Percentiles rank a stretch among this genome's conserved stretches.
phyloP scores from a whole-genome alignment of 176 grass and related monocot genomes.

The Canna indica region DNA sequence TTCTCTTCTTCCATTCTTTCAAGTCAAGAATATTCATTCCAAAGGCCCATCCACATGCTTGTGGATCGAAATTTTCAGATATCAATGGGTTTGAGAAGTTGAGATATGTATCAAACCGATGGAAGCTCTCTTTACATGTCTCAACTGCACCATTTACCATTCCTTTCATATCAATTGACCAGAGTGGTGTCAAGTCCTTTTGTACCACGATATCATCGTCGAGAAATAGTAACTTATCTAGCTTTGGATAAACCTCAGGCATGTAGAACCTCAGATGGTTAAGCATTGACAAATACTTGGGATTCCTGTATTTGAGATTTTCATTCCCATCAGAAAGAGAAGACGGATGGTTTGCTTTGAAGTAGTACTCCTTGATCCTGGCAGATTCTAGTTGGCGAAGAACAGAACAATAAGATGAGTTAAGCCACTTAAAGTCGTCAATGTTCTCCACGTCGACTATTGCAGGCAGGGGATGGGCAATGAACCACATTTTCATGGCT shows the following conservation, averaged over 20 bases:
- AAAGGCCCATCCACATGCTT: constrained; percentile 95
- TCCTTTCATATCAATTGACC: constrained; percentile 72
- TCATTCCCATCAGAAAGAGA: constrained; percentile 80
- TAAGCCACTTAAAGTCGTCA: constrained; percentile 94
- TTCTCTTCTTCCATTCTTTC: constrained; percentile 77
- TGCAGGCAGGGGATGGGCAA: constrained; percentile 37
- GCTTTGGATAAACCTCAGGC: constrained; percentile 90
- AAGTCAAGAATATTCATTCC: constrained; percentile 98
- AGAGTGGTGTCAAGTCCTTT: constrained; percentile 75
- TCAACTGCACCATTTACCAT: constrained; percentile 98
- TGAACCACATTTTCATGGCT: constrained; percentile 97
- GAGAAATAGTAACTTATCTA: constrained; percentile 91
- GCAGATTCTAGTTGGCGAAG: constrained; percentile 89
- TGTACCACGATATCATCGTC: constrained; percentile 96
- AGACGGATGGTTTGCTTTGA: constrained; percentile 83
- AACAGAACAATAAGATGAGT: constrained; percentile 90
- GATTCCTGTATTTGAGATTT: constrained; percentile 92
- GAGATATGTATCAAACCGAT: constrained; percentile 90
- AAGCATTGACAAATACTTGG: constrained; percentile 95
- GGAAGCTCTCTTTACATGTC: constrained; percentile 96
- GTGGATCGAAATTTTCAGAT: constrained; percentile 77
- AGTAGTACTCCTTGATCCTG: constrained; percentile 89
- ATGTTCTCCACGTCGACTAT: constrained; percentile 80
- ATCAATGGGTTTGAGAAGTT: constrained; percentile 88
- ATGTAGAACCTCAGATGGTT: constrained; percentile 96